These are phyloP conservation scores for Pisolithus tinctorius DNA, from an alignment of 768 basidiomycete species.

Conservation along the genomic window DNA sequence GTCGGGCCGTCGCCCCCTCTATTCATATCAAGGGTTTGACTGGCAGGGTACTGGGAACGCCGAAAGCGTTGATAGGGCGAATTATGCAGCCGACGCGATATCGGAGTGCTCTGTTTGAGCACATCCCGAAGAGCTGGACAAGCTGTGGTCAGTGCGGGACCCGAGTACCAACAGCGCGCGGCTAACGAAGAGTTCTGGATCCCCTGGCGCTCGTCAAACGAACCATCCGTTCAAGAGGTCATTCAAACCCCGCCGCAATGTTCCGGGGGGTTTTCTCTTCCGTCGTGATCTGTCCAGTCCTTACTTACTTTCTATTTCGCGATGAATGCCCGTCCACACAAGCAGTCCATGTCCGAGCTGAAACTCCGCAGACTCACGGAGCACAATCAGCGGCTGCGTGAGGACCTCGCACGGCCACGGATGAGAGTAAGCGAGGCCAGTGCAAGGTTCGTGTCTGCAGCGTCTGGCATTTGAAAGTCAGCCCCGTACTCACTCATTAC, in stretches of 20 bases:
- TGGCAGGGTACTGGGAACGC: background rate
- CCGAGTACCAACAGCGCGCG: too few species aligned
- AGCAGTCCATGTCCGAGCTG: conserved; percentile 97
- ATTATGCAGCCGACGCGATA: background rate
- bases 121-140: background rate
- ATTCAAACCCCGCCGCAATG: background rate
- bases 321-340: conserved; percentile 74
- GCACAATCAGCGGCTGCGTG: conserved; percentile 86
- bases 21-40: background rate
- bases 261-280: conserved; percentile 3
- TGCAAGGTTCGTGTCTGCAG: conserved; percentile 52
- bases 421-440: conserved; percentile 90
- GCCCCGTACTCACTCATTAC: background rate
- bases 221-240: background rate
- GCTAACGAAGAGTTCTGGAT: conserved; percentile 1
- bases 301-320: conserved; percentile 8
- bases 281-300: background rate
- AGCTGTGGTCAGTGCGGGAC: too few species aligned
- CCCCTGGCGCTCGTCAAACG: background rate
- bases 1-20: conserved; percentile 1
- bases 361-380: conserved; percentile 90
- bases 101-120: background rate
- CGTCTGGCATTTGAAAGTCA: background rate
- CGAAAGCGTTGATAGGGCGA: background rate
- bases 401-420: conserved; percentile 85